Evolutionary conservation across 768 basidiomycete genomes (phyloP), one percentile per base, ranked within the genome.

Genomic region (Mycena sanguinolenta): DNA sequence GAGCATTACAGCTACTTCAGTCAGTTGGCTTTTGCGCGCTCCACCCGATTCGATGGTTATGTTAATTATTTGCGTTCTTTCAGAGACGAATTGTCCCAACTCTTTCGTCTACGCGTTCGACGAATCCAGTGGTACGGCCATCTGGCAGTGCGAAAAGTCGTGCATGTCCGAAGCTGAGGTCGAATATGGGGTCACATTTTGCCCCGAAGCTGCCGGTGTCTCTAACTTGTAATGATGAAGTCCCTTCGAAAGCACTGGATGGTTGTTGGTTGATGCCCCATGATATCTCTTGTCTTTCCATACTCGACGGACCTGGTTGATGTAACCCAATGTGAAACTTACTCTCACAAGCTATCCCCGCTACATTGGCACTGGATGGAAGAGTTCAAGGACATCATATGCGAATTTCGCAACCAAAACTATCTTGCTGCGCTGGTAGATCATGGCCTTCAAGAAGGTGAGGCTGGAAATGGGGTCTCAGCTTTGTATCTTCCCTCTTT

Each of bases 1-100:
- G 55, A 58, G 32, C 55, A 58, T 58, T 65, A 65, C 64, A 58
- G 32, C 64, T 65, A 65, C 64, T 65, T 65, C 64, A 65, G 64
- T 65, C 42, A 58, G 64, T 23, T 34, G 2, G 28, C 44, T 50
- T 32, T 12, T n/a, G n/a, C n/a, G n/a, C n/a, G n/a, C 19, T 23
- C 5, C 23, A 30, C 34, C 44, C 23, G 36, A 44, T 36, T 23
- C 54, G 19, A 27, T 50, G 27, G 16, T 46, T 5, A 57, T 38
- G 34, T 39, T 32, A 23, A 57, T 46, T 34, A 5, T 6, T 49
- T 50, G n/a, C 34, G 4, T 34, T 50, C 27, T 25, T 55, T 19
- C 64, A 65, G 64, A 65, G n/a, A 34, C 54, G n/a, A 65, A 42
- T 54, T 65, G 64, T 44, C 64, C 64, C 44, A 58, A 65, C 28